These are phyloP conservation scores for Poterioochromonas sp. DNA, from an alignment of 352 stramenopile genomes.

Conservation along the genomic window DNA sequence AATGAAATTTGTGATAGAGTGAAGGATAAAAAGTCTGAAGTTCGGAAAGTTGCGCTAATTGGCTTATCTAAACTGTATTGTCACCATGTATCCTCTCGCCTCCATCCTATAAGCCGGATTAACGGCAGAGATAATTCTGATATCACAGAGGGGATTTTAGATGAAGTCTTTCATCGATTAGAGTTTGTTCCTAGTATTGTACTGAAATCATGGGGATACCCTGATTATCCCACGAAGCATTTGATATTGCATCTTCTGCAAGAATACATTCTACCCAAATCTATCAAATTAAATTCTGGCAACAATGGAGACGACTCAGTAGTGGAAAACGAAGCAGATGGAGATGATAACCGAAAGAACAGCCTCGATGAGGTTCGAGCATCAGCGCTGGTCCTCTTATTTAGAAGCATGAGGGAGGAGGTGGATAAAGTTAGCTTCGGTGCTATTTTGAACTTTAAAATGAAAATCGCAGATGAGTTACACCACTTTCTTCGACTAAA, in stretches of 20 bases:
- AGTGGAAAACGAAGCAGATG: too few relatives aligned
- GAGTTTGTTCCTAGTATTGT: not conserved
- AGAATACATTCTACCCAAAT: conserved; percentile 22
- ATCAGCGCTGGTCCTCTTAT: not conserved
- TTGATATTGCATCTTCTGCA: not conserved
- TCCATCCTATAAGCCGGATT: not conserved
- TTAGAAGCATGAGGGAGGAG: not conserved
- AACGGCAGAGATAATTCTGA: not conserved
- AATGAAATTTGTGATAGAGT: not conserved
- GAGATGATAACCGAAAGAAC: not conserved
- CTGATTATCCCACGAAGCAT: not conserved
- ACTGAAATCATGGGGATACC: conserved; percentile 26
- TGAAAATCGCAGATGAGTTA: not conserved
- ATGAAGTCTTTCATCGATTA: not conserved
- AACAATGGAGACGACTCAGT: not conserved
- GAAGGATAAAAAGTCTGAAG: conserved; percentile 3
- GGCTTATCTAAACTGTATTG: conserved; percentile 19
- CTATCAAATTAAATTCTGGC: too few relatives aligned
- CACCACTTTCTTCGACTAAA: too few relatives aligned
- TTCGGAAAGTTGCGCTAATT: conserved; percentile 5
- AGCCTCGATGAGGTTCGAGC: not conserved
- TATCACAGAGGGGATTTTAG: not conserved
- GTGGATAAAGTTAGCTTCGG: not conserved
- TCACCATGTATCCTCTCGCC: not conserved
- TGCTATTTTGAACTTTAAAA: not conserved